Conservation (phyloP, 148 eudicot genomes). For the Salicornia ramosissima region DNA sequence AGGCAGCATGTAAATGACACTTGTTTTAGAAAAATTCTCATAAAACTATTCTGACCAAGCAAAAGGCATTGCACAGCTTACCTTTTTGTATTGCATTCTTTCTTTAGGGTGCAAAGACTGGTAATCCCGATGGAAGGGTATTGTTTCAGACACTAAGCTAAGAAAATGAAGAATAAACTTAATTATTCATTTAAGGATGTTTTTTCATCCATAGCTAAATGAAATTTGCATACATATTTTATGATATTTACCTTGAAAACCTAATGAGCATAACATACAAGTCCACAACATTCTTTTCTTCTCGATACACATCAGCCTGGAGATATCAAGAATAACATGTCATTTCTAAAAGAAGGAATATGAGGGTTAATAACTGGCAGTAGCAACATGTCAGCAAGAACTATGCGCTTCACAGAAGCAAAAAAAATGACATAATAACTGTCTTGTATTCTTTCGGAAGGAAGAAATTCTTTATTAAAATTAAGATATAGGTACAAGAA, state of each 20-base stretch:
- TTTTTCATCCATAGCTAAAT: neutral
- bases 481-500: neutral
- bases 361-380: neutral
- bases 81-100: constrained; percentile 55
- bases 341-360: neutral
- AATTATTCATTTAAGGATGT: constrained; percentile 3
- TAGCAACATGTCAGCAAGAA: neutral
- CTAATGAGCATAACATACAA: constrained; percentile 81
- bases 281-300: constrained; percentile 67
- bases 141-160: constrained; percentile 95
- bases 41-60: constrained; percentile 3
- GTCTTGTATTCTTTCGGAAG: neutral
- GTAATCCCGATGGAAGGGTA: constrained; percentile 90
- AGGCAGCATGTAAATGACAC: constrained; percentile 12
- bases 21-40: constrained; percentile 5
- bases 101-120: constrained; percentile 53
- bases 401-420: neutral
- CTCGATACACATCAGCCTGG: constrained; percentile 74
- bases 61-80: constrained; percentile 19
- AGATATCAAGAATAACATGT: constrained; percentile 15
- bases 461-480: neutral
- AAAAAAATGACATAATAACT: neutral
- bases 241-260: constrained; percentile 69
- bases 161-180: constrained; percentile 25
- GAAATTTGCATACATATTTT: constrained; percentile 15